Base-by-base conservation (phyloP, 805 yeast genomes). In the Wickerhamomyces sydowiorum region DNA sequence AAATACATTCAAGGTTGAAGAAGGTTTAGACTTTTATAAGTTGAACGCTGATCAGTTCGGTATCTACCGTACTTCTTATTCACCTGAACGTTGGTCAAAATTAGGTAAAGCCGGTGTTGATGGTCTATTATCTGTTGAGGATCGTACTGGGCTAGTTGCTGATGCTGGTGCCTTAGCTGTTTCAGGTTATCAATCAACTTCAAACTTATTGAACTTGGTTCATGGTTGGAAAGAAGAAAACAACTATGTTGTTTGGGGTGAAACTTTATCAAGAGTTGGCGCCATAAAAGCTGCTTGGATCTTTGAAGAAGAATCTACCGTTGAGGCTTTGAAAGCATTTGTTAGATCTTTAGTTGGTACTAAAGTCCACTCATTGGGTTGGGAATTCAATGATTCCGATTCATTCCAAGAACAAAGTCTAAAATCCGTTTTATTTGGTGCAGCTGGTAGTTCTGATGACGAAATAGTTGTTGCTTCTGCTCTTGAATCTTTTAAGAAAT, bases 101-200 rank as follows among this genome's bases (percentile, higher is more conserved):
- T 70, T 85, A 51, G 87, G 87, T 41, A 57, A 73, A 46, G 78
- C 76, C 10, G 80, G 76, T 46, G 73, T 72, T 32, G 69, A 70
- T 10, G 79, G 78, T 32, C 65, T 73, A 52, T 71, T 86, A 52
- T 72, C 87, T 10, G 83, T 81, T 40, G 86, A 82, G 59, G 95
- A 86, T 62, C 78, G 87, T 62, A 78, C 82, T 42, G 91, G 90
- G 34, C 71, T 83, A 51, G 83, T 85, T 37, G 84, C 90, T n/a
- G 95, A 86, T 64, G 86, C 86, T 17, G 78, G 75, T 40, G 75
- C 87, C 8, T 70, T 84, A 50, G 78, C 91, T 5, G 66, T 80
- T 22, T 79, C 91, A 17, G 93, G 93, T 24, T 73, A 75, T 52
- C 76, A 82, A 42, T 67, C 80, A 21, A 76, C 89, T 27, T 67